Conservation (phyloP, 2,329 filamentous ascomycete genomes). For the Ophiostoma novo-ulmi region DNA sequence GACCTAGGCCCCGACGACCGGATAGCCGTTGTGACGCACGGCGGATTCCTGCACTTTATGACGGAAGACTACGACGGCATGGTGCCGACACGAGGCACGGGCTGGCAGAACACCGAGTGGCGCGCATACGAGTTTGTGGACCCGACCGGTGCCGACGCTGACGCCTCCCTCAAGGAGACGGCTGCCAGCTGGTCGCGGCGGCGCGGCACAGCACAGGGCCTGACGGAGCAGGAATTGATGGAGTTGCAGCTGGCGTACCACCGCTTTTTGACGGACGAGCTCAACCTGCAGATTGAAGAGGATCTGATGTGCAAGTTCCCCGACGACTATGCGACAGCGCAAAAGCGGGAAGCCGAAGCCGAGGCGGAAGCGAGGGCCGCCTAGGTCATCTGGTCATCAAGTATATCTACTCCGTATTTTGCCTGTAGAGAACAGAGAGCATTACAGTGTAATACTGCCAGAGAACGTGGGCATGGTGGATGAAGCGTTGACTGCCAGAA, state of each 20-base stretch:
- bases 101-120: constrained; percentile 69
- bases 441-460: background rate
- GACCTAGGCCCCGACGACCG: constrained; percentile 48
- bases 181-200: constrained; percentile 44
- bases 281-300: constrained; percentile 19
- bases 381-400: background rate
- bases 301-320: constrained; percentile 12
- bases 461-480: background rate
- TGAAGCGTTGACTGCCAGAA: background rate
- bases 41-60: constrained; percentile 62
- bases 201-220: constrained; percentile 38
- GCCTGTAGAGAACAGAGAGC: background rate
- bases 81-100: constrained; percentile 47
- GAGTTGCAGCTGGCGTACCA: constrained; percentile 41
- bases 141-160: constrained; percentile 43
- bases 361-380: background rate
- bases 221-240: constrained; percentile 44
- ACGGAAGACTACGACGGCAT: constrained; percentile 73
- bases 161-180: constrained; percentile 47
- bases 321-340: constrained; percentile 22
- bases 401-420: no score
- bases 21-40: constrained; percentile 38
- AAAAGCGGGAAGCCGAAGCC: constrained; percentile 2
- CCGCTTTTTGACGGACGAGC: constrained; percentile 33
- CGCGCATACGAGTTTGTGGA: constrained; percentile 62